phyloP scores from a whole-genome alignment of 2,329 filamentous ascomycete genomes.

The Cordyceps tenuipes region DNA sequence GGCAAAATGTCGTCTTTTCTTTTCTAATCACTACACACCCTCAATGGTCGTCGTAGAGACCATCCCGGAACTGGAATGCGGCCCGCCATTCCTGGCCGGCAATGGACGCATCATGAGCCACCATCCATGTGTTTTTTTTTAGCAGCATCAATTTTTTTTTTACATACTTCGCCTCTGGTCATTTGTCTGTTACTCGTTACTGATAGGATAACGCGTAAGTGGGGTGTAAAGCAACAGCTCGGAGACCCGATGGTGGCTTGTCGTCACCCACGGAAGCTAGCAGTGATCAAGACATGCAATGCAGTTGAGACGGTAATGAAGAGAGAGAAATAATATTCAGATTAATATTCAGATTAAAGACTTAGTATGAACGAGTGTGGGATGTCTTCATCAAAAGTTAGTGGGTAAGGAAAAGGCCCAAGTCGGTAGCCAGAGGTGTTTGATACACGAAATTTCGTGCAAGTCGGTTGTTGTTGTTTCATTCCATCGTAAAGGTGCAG shows the following conservation, averaged over 20 bases:
- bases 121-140: background rate
- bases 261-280: no score
- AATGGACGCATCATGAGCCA: background rate
- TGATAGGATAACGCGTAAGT: background rate
- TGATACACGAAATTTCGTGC: background rate
- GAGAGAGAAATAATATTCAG: background rate
- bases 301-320: background rate
- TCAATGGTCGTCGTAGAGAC: constrained; percentile 7
- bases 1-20: background rate
- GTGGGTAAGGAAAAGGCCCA: background rate
- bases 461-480: background rate
- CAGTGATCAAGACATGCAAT: no score
- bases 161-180: background rate
- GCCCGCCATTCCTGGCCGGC: background rate
- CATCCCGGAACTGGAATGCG: constrained; percentile 3
- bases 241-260: no score
- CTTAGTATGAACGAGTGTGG: background rate
- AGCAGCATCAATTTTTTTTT: background rate
- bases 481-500: background rate
- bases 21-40: background rate
- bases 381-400: background rate
- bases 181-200: background rate
- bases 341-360: background rate
- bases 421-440: background rate
- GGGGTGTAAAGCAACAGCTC: background rate